Evolutionary conservation across 163 green algal species (phyloP), one percentile per base, ranked within the genome.

Genomic region (Picocystis sp.): DNA sequence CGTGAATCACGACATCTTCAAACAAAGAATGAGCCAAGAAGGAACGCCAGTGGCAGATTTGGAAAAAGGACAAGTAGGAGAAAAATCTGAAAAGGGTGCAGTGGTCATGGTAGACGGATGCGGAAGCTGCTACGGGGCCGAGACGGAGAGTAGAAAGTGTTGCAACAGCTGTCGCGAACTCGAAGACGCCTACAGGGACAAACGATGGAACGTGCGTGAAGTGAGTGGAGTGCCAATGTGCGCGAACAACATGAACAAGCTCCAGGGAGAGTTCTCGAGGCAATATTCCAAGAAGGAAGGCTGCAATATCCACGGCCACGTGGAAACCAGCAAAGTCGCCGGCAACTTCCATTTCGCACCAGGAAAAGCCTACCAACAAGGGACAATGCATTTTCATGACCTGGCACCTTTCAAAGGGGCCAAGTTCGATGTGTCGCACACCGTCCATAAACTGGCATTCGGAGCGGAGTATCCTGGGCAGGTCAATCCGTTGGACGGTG

Each of bases 141-240:
- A 89, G 50, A 61, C 69, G 3, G 47, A 68, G 2, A 48, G 64
- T 11, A 64, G 70, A 2, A 61, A 82, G 45, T 98, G 90, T 69
- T 98, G 90, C 73, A 92, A 95, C 63, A 90, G 78, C 0, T 98
- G 90, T 61, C 77, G 87, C 5, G 78, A 93, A 62, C 84, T 95
- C 47, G 63, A 85, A 8, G 74, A 82, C 13, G 84, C 83, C 9
- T 98, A 98, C 72, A 63, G 74, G 19, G 66, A 56, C 17, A 80
- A 81, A 42, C 82, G 81, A 22, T 98, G 90, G 90, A 29, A 52
- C 6, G 57, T 73, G 17, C 35, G 60, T 6, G 58, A 71, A 55
- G 59, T 66, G 22, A 57, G 25, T 5, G 29, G 8, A 38, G 29
- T 38, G 5, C 29, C 29, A 38, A 38, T 38, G 8, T 38, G 29